Base-by-base conservation (phyloP, 768 basidiomycete genomes). In the Boletales sp. region DNA sequence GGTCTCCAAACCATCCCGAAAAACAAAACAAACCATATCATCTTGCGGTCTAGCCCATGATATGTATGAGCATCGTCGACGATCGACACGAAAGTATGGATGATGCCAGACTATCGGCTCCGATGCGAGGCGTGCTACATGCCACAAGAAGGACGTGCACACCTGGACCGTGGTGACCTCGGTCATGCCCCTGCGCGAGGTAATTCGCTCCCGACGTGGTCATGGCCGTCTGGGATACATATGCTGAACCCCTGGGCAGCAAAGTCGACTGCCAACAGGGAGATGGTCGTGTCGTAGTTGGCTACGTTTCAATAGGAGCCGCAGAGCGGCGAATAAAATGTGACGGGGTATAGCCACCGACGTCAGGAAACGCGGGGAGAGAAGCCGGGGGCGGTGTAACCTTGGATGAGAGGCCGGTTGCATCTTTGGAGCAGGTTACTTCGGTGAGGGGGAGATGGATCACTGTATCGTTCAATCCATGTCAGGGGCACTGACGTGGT, bases 121-220 rank as follows among this genome's bases (percentile, higher is more conserved):
- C 7, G 7, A 7, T 6, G 4, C 24, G 5, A 1, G 24, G 6
- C 24, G 5, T 27, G 4, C 7, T 34, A 52, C 8, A 66, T 31
- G n/a, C 82, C 82, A 59, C 84, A 86, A 86, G 45, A 61, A 52
- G 0, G 80, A 76, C 5, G 72, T 50, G 36, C 56, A 65, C 9
- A 84, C 77, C 50, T 78, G 64, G 5, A 51, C 65, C 6, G 76
- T 67, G 12, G 63, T 68, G 12, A 79, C 79, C 12, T 69, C 42
- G 17, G 84, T 70, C 18, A 74, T 66, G 9, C 84, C 84, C 13
- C n/a, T n/a, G n/a, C n/a, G 82, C 83, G 5, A 27, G 24, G 24
- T 27, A 5, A 27, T 27, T 5, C 24, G 4, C 24, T 21, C 21
- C 21, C 21, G 4, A 21, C 21, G 21, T 4, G 4, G 21, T 21